Base-by-base conservation (phyloP, 2,329 filamentous ascomycete species). In the Xylaria sp. region DNA sequence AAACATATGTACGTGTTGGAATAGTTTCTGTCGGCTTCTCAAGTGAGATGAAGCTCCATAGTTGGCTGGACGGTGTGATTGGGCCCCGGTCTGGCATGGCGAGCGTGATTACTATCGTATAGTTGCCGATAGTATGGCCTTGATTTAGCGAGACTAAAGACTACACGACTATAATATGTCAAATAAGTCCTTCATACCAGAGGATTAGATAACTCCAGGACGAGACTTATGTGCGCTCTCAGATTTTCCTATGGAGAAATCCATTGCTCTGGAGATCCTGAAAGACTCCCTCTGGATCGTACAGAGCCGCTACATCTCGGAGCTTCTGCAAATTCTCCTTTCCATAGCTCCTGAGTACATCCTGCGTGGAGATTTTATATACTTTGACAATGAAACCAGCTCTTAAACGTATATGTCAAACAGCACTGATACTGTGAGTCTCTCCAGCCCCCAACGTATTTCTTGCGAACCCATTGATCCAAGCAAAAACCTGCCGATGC, bases 401-500 rank as follows among this genome's bases (percentile, higher is more conserved):
- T 8, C 18, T 18, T 21, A 0, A 57, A 13, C 12, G 6, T 13
- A 3, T 44, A 44, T 27, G 40, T 59, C 40, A 48, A 50, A 16
- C 13, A 35, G 40, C 4, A 37, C 16, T 25, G 21, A n/a, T 27
- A 60, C 37, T 21, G 12, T 29, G 16, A 35, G n/a, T 18, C 3
- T 40, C 10, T 44, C 13, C 29, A 21, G 4, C 18, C 27, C 6
- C 23, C 35, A 40, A n/a, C 2, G 25, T 27, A 23, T 9, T 50
- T 21, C 10, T 23, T 9, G 58, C 57, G 40, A 58, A 62, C 40
- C 18, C 23, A 42, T 74, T 73, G 25, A 73, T 60, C 73, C 74
- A 77, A 16, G 64, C 55, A 42, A 77, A 74, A 8, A 73, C 66
- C 29, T 74, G 68, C 3, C 60, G 69, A 53, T 72, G 63, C 66